phyloP scores from a whole-genome alignment of 139 green algal genomes.

The Mesotaenium endlicherianum region DNA sequence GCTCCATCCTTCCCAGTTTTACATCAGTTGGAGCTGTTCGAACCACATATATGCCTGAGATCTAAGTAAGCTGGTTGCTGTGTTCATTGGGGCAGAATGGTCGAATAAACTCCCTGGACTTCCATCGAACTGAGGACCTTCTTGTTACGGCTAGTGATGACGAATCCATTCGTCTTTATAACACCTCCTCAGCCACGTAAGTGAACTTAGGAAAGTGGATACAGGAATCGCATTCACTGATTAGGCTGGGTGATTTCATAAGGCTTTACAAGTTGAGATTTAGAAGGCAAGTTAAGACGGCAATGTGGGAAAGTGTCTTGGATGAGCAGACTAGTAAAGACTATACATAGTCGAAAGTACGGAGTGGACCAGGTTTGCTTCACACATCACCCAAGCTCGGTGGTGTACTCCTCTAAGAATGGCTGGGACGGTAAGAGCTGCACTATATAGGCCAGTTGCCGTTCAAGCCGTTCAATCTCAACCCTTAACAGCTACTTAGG shows the following conservation, averaged over 20 bases:
- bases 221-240: too few relatives aligned
- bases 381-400: constrained; percentile 70
- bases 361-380: constrained; percentile 72
- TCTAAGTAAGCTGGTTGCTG: not conserved
- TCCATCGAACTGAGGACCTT: constrained; percentile 80
- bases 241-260: too few relatives aligned
- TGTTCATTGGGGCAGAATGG: not conserved
- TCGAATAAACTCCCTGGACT: constrained; percentile 81
- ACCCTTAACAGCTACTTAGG: too few relatives aligned
- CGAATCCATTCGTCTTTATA: constrained; percentile 79
- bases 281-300: too few relatives aligned
- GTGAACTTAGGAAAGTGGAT: too few relatives aligned
- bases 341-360: constrained; percentile 80
- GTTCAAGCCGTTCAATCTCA: too few relatives aligned
- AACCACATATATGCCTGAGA: not conserved
- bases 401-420: constrained; percentile 82
- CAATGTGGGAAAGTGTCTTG: too few relatives aligned
- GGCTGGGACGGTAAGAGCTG: constrained; percentile 52
- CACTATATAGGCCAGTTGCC: too few relatives aligned
- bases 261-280: too few relatives aligned
- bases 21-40: not conserved
- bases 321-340: too few relatives aligned
- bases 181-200: constrained; percentile 63
- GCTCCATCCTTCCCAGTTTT: not conserved
- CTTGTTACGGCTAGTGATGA: constrained; percentile 81